phyloP scores from a whole-genome alignment of 148 eudicot species.

The Hydrangea macrophylla region DNA sequence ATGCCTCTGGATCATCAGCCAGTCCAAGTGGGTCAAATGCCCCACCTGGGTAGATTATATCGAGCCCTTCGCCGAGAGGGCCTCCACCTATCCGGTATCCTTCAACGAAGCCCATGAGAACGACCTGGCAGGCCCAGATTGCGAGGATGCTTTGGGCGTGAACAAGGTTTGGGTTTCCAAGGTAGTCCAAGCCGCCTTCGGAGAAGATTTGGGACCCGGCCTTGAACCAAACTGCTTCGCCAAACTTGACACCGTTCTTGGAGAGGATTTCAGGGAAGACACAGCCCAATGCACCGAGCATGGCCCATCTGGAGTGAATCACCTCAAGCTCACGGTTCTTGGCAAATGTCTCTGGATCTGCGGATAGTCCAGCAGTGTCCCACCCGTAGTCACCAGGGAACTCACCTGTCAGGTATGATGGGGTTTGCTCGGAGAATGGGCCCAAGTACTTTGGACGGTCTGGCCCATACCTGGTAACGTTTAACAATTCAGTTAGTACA shows the following conservation, averaged over 20 bases:
- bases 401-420: conserved; percentile 32
- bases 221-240: too few relatives aligned
- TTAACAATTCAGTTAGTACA: too few relatives aligned
- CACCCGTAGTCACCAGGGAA: conserved; percentile 35
- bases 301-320: too few relatives aligned
- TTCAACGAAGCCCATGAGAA: conserved; percentile 28
- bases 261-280: too few relatives aligned
- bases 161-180: conserved; percentile 28
- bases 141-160: conserved; percentile 35
- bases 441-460: conserved; percentile 37
- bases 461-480: conserved; percentile 21
- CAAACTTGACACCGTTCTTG: too few relatives aligned
- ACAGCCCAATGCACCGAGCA: too few relatives aligned
- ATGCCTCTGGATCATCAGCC: too few relatives aligned
- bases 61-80: conserved; percentile 19
- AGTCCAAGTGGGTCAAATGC: conserved; percentile 24
- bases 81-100: conserved; percentile 29
- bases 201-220: too few relatives aligned
- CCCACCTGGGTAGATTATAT: conserved; percentile 24
- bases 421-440: conserved; percentile 35
- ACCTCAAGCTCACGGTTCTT: too few relatives aligned
- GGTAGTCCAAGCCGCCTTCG: too few relatives aligned
- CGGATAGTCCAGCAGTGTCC: conserved; percentile 35
- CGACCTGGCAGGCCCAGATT: too few relatives aligned
- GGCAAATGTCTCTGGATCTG: conserved; percentile 32